A percentile compares a stretch with the other conserved stretches of the same genome.
These are phyloP conservation scores for Lolium rigidum DNA, from an alignment of 176 grass and related monocot genomes.

Conservation along the genomic window DNA sequence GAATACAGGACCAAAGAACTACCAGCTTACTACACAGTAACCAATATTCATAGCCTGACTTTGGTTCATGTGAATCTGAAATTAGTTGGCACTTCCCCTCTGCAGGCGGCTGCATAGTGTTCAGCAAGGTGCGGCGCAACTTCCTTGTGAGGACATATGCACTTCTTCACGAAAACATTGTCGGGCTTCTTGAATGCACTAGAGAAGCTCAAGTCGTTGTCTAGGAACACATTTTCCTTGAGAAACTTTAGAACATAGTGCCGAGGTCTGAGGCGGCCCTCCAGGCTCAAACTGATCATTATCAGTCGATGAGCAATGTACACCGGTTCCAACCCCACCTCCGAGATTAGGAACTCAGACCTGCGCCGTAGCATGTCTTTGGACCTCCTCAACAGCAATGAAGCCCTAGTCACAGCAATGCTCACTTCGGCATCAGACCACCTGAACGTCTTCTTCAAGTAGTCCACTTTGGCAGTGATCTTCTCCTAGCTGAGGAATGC, in stretches of 20 bases:
- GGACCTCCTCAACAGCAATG: not conserved
- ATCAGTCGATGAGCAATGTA: not conserved
- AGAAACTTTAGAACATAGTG: not conserved
- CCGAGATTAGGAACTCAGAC: not conserved
- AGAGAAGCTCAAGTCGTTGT: not conserved
- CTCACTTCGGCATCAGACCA: not conserved
- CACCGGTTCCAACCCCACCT: not conserved
- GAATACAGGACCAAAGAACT: not conserved
- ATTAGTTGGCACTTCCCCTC: not conserved
- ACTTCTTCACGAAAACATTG: not conserved
- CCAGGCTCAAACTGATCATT: not conserved
- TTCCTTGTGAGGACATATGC: not conserved
- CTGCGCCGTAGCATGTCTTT: not conserved
- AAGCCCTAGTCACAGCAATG: not conserved
- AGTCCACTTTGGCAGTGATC: not conserved
- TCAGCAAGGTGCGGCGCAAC: not conserved
- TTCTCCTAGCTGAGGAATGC: not conserved
- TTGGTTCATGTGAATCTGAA: not conserved
- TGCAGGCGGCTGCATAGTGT: not conserved
- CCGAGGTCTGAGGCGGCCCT: not conserved
- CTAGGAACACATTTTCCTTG: not conserved
- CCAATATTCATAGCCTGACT: not conserved
- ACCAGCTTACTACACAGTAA: not conserved
- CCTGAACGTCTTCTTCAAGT: not conserved
- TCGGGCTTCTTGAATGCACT: not conserved